Percentiles rank a stretch among this genome's conserved stretches.
phyloP scores from a whole-genome alignment of 805 yeast genomes.

The Aciculoconidium aculeatum region DNA sequence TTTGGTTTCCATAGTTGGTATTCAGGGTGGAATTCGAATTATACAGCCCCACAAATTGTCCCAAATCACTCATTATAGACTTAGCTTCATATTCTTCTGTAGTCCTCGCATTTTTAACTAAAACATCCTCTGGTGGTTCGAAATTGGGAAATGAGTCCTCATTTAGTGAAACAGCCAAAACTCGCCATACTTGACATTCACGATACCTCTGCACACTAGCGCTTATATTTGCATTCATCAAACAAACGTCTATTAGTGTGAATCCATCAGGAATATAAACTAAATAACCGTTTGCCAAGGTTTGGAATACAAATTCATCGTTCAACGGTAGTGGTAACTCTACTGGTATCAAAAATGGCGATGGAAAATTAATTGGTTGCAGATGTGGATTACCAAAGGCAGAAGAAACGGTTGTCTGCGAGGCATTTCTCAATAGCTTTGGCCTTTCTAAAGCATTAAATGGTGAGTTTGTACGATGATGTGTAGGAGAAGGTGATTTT shows the following conservation, averaged over 20 bases:
- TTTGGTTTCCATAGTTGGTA: slow-evolving; percentile 26
- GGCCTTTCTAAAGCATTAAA: slow-evolving; percentile 17
- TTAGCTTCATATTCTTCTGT: slow-evolving; percentile 14
- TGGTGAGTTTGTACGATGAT: slow-evolving; percentile 12
- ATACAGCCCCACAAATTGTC: slow-evolving; percentile 36
- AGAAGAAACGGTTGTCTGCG: slow-evolving; percentile 23
- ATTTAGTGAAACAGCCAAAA: slow-evolving; percentile 45
- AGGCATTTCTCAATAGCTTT: slow-evolving; percentile 24
- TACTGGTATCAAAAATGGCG: slow-evolving; percentile 37
- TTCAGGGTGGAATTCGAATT: slow-evolving; percentile 38
- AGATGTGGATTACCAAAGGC: slow-evolving; percentile 11
- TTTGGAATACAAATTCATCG: slow-evolving; percentile 40
- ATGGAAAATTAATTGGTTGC: slow-evolving; percentile 14
- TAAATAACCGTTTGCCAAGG: slow-evolving; percentile 45
- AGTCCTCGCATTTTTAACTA: slow-evolving; percentile 7
- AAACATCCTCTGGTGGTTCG: slow-evolving; percentile 5
- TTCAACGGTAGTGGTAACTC: slow-evolving; percentile 38
- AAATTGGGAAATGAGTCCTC: slow-evolving; percentile 18
- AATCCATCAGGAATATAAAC: slow-evolving; percentile 44
- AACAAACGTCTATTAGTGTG: slow-evolving; percentile 48
- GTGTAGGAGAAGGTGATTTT: slow-evolving; percentile 18
- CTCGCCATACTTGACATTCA: slow-evolving; percentile 61
- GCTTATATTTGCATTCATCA: slow-evolving; percentile 52
- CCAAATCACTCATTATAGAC: slow-evolving; percentile 32
- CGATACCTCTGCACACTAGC: slow-evolving; percentile 43